phyloP scores from a whole-genome alignment of 306 rosid genomes.

The Acacia melanoxylon region DNA sequence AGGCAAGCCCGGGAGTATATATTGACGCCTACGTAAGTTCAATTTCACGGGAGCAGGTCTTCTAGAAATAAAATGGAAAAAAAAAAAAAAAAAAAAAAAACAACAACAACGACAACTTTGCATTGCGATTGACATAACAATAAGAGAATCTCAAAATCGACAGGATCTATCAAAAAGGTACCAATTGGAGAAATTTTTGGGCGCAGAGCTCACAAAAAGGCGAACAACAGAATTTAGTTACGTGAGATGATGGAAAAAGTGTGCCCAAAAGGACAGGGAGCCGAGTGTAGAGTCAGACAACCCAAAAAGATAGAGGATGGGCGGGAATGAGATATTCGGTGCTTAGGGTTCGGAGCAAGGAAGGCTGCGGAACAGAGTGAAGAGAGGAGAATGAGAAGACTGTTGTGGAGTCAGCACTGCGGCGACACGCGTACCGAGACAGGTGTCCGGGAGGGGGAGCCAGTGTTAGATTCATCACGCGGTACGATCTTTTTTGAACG shows the following conservation, averaged over 20 bases:
- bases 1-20: not conserved
- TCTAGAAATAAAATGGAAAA: no score
- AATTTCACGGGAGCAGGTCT: not conserved
- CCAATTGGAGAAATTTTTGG: not conserved
- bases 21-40: not conserved
- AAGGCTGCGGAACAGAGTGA: not conserved
- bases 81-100: not conserved
- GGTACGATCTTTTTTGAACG: no score
- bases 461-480: not conserved
- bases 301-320: not conserved
- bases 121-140: not conserved
- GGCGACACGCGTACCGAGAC: not conserved
- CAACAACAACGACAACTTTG: not conserved
- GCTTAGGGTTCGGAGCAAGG: not conserved
- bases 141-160: not conserved
- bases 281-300: not conserved
- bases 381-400: not conserved
- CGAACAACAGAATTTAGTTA: not conserved
- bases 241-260: not conserved
- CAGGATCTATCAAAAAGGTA: not conserved
- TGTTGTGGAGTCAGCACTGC: not conserved
- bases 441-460: not conserved
- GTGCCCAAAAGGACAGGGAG: not conserved
- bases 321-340: not conserved
- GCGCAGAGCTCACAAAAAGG: not conserved